Base-by-base conservation (phyloP, 768 basidiomycete genomes). In the Russula abietina region DNA sequence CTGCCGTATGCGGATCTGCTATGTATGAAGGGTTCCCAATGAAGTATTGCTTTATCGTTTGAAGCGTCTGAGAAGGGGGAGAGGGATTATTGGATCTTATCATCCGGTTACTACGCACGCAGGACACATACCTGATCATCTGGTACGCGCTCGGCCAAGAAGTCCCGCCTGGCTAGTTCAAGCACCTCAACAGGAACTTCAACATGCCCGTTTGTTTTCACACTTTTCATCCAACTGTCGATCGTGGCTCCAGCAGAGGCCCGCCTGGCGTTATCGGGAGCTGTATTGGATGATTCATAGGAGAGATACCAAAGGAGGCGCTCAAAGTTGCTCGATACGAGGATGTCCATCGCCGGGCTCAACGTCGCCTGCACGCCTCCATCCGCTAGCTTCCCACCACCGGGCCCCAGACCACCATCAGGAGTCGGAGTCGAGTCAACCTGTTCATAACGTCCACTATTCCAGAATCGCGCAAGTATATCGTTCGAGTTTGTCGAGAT, bases 1-100 rank as follows among this genome's bases (percentile, higher is more conserved):
- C 94, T 5, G 97, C 93, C 0, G 95, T 99, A 71, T 99, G 97
- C 3, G 97, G 97, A 71, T 99, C 97, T 3, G 84, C 90, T 55
- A 95, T 80, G 72, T 98, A 98, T 1, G 89, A 80, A 14, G 83
- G 79, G 49, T 75, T 73, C 11, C 75, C 71, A 64, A 77, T 71
- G 73, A 86, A 88, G 75, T 84, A 86, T 51, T 77, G 73, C 66
- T 79, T 79, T 70, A 99, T 98, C 41, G 91, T 91, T 61, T 82
- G 76, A 6, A 91, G 78, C n/a, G 91, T 98, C 94, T 98, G 69
- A 11, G 2, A 33, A n/a, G 4, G 4, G 28, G 26, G 14, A 53
- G 30, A 46, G 36, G 46, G 10, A 55, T 39, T 50, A 22, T 41
- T 28, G 8, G 30, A 9, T 1, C 14, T 59, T 33, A 32, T 70